phyloP scores from a whole-genome alignment of 257 asterid genomes.

The Solanum bulbocastanum region DNA sequence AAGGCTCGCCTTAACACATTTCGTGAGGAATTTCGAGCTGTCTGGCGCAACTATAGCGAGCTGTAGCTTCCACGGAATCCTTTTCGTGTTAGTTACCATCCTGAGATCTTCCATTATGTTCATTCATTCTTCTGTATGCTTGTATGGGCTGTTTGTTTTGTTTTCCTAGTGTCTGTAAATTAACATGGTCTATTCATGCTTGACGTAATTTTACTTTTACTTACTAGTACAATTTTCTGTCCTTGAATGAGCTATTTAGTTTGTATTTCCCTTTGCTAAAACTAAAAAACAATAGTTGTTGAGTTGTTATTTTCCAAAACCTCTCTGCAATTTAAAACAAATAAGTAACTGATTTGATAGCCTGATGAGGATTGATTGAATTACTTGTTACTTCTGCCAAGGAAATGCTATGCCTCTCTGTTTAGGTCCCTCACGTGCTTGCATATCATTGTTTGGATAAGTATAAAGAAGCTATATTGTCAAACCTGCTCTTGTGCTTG shows the following conservation, averaged over 20 bases:
- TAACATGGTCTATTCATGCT: not conserved
- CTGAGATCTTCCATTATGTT: not conserved
- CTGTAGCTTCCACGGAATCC: constrained; percentile 32
- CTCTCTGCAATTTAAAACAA: not conserved
- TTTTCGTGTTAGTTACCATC: constrained; percentile 18
- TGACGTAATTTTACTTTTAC: not conserved
- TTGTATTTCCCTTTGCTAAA: not conserved
- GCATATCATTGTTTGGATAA: not conserved
- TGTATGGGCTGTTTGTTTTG: not conserved
- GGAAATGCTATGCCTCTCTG: not conserved
- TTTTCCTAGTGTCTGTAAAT: not conserved
- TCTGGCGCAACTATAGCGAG: constrained; percentile 94
- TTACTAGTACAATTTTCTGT: not conserved
- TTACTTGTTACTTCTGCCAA: not conserved
- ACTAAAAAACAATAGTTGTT: not conserved
- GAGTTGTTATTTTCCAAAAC: not conserved
- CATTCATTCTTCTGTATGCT: not conserved
- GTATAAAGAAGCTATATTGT: not conserved
- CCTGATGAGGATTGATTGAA: not conserved
- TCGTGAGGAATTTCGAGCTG: constrained; percentile 95
- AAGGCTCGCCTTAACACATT: constrained; percentile 95
- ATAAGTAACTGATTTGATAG: not conserved
- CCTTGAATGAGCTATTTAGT: not conserved
- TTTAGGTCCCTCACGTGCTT: not conserved
- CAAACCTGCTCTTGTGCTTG: not conserved